Conservation (phyloP, 331 rosid species). For the Acacia pycnantha region DNA sequence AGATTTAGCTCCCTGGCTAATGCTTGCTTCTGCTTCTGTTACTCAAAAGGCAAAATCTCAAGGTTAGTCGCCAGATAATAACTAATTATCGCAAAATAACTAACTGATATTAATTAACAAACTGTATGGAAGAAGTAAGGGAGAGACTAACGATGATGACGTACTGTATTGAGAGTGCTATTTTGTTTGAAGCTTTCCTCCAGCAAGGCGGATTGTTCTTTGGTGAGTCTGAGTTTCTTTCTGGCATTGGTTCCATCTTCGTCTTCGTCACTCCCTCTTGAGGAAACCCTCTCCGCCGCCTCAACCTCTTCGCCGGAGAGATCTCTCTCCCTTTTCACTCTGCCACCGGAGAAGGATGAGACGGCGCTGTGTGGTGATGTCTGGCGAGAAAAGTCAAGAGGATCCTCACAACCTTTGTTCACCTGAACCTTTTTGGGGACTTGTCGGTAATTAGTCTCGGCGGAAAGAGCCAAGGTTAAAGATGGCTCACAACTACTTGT, state of each 20-base stretch:
- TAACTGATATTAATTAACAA: neutral
- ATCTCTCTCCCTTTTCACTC: slow-evolving; percentile 89
- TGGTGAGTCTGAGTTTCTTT: slow-evolving; percentile 88
- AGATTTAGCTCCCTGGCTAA: slow-evolving; percentile 77
- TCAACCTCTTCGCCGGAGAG: slow-evolving; percentile 70
- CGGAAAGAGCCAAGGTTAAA: slow-evolving; percentile 65
- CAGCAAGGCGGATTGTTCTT: slow-evolving; percentile 81
- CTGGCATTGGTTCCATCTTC: slow-evolving; percentile 87
- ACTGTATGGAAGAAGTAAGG: neutral
- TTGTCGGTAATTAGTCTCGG: slow-evolving; percentile 21
- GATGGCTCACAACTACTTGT: slow-evolving; percentile 52
- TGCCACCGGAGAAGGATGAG: slow-evolving; percentile 77
- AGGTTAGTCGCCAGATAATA: neutral
- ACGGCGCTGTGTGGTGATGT: slow-evolving; percentile 80
- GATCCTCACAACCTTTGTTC: slow-evolving; percentile 32
- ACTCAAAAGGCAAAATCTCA: slow-evolving; percentile 2
- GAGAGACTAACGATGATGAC: slow-evolving; percentile 26
- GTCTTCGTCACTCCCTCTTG: slow-evolving; percentile 85
- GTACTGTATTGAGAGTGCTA: slow-evolving; percentile 94
- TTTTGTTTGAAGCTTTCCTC: slow-evolving; percentile 94
- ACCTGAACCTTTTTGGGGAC: slow-evolving; percentile 28
- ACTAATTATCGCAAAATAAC: neutral
- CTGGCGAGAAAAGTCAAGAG: slow-evolving; percentile 45
- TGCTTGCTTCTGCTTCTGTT: slow-evolving; percentile 94
- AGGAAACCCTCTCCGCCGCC: slow-evolving; percentile 67